A percentile compares a stretch with the other conserved stretches of the same genome.
phyloP scores from a whole-genome alignment of 331 rosid genomes.

The Acacia pycnantha region DNA sequence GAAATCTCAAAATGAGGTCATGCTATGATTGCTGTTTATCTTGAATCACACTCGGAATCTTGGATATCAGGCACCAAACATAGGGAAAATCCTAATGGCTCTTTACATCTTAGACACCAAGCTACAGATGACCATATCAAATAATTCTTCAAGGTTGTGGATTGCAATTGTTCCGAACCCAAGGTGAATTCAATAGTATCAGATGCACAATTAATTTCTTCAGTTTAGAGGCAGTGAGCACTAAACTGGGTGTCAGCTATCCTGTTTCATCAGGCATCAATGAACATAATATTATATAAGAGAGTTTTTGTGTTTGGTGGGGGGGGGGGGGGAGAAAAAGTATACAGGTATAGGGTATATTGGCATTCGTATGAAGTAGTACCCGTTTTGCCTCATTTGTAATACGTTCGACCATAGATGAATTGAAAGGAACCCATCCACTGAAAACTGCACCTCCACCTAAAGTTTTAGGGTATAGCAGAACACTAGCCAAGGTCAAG shows the following conservation, averaged over 20 bases:
- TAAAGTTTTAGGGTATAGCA: constrained; percentile 77
- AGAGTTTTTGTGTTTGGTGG: background rate
- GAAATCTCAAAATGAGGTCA: background rate
- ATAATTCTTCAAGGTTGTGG: too few species aligned
- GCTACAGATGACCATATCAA: background rate
- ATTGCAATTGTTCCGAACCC: background rate
- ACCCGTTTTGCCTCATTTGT: constrained; percentile 71
- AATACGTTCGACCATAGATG: constrained; percentile 45
- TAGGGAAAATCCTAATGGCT: background rate
- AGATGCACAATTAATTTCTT: background rate
- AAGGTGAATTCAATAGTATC: constrained; percentile 12
- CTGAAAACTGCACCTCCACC: constrained; percentile 90
- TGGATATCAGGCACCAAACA: background rate
- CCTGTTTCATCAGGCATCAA: background rate
- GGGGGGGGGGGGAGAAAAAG: background rate
- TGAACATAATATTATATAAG: background rate
- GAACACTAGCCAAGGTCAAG: constrained; percentile 81
- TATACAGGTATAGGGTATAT: constrained; percentile 14
- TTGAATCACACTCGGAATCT: background rate
- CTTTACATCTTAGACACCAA: background rate
- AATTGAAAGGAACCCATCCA: constrained; percentile 82
- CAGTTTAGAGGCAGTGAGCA: background rate
- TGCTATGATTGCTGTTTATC: background rate
- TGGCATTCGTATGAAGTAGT: constrained; percentile 12
- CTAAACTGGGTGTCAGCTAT: background rate